phyloP scores from a whole-genome alignment of 1,139 yeast species.

The Petasospora rhodanensis region DNA sequence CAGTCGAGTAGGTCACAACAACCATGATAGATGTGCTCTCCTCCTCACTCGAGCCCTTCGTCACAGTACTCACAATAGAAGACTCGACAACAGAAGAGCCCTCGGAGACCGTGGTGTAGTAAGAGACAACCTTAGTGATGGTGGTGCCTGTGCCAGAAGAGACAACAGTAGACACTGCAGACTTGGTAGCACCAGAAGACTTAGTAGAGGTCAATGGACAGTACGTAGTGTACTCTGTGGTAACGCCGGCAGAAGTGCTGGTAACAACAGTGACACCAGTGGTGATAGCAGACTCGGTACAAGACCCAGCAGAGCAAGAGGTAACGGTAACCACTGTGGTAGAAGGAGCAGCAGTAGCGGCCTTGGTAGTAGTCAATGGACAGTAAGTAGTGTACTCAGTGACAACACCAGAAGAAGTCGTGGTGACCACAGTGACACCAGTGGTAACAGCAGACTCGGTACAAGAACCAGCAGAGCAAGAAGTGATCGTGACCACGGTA shows the following conservation, averaged over 20 bases:
- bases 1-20: too few relatives aligned
- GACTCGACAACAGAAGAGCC: constrained; percentile 3
- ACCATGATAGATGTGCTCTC: too few relatives aligned
- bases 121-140: constrained; percentile 1
- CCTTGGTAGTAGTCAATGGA: background rate
- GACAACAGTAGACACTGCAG: background rate
- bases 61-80: background rate
- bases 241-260: constrained; percentile 3
- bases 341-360: constrained; percentile 4
- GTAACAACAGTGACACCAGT: constrained; percentile 10
- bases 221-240: constrained; percentile 26
- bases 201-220: too few relatives aligned
- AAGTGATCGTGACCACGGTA: constrained; percentile 1
- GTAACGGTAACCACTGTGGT: constrained; percentile 13
- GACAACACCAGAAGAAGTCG: background rate
- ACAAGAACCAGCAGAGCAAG: background rate
- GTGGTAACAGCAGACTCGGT: background rate
- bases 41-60: too few relatives aligned
- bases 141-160: constrained; percentile 1
- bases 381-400: background rate
- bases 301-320: constrained; percentile 7
- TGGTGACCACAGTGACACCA: background rate
- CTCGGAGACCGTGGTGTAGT: too few relatives aligned
- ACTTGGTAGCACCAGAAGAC: background rate
- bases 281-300: constrained; percentile 9